Conservation (phyloP, 352 stramenopile species). For the Pythium volutum region DNA sequence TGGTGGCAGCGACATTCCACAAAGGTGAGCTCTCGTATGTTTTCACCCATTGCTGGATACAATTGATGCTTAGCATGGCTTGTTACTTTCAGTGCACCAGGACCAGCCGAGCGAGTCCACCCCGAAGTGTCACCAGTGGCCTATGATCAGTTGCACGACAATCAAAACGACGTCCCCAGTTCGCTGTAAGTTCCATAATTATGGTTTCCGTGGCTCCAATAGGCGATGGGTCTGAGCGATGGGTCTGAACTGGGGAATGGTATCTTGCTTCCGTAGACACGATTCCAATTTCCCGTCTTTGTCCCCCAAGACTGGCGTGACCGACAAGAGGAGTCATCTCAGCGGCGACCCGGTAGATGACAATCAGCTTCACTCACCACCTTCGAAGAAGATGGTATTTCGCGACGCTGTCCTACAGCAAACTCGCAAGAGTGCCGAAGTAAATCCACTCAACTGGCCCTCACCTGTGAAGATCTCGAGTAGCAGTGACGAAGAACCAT, state of each 20-base stretch:
- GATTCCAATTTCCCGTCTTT: constrained; percentile 21
- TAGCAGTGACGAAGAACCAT: constrained; percentile 9
- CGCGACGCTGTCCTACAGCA: constrained; percentile 57
- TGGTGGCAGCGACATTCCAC: background rate
- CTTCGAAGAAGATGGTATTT: constrained; percentile 38
- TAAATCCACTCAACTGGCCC: background rate
- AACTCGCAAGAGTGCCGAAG: constrained; percentile 7
- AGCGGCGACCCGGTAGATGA: background rate
- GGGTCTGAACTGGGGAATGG: background rate
- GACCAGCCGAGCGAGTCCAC: background rate
- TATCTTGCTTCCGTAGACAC: background rate
- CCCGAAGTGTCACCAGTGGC: background rate
- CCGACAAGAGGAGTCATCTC: background rate
- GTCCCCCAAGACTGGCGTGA: background rate
- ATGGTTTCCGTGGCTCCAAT: background rate
- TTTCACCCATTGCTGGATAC: background rate
- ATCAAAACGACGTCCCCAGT: background rate
- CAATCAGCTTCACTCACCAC: constrained; percentile 1
- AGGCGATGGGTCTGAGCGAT: background rate
- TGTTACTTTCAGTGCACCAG: background rate
- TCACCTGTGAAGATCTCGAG: constrained; percentile 5
- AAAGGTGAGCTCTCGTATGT: constrained; percentile 15
- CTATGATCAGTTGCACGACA: background rate
- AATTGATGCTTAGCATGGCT: background rate
- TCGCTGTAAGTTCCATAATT: constrained; percentile 3